Evolutionary conservation across 2,329 filamentous ascomycete species (phyloP).

Genomic region (Beauveria caledonica): DNA sequence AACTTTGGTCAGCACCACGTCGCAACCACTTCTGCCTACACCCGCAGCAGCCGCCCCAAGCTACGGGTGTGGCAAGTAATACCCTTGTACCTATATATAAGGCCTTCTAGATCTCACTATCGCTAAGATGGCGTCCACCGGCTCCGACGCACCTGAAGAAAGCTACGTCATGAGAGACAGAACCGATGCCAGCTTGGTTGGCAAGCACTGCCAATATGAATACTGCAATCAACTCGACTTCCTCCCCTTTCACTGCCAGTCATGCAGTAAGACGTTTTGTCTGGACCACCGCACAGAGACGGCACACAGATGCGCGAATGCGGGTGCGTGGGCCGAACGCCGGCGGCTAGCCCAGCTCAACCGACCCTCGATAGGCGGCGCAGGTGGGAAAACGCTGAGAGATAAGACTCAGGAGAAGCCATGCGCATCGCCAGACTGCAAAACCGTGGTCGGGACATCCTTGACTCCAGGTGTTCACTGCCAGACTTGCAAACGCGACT

Average conservation of each 20-base stretch:
- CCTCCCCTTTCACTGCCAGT: constrained; percentile 88
- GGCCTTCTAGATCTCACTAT: background rate
- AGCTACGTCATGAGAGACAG: constrained; percentile 66
- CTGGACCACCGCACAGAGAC: constrained; percentile 87
- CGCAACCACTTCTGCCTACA: constrained; percentile 7
- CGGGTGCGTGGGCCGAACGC: constrained; percentile 54
- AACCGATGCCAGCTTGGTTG: constrained; percentile 73
- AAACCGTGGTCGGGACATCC: constrained; percentile 61
- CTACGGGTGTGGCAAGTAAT: background rate
- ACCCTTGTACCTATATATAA: background rate
- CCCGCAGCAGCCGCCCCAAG: background rate
- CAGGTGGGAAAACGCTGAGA: constrained; percentile 41
- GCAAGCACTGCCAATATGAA: constrained; percentile 80
- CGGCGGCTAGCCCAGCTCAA: constrained; percentile 46
- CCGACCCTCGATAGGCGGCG: constrained; percentile 40
- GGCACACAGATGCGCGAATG: constrained; percentile 59
- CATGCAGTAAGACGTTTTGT: constrained; percentile 77
- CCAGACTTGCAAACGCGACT: constrained; percentile 59
- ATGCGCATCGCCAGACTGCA: constrained; percentile 59
- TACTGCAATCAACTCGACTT: constrained; percentile 96
- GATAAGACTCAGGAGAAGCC: constrained; percentile 55
- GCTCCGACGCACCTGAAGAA: constrained; percentile 33
- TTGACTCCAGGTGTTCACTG: constrained; percentile 65
- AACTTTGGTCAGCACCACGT: constrained; percentile 9
- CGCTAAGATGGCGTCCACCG: constrained; percentile 44